Evolutionary conservation across 192 early-diverging fungal species (phyloP).

Genomic region (Podila minutissima): DNA sequence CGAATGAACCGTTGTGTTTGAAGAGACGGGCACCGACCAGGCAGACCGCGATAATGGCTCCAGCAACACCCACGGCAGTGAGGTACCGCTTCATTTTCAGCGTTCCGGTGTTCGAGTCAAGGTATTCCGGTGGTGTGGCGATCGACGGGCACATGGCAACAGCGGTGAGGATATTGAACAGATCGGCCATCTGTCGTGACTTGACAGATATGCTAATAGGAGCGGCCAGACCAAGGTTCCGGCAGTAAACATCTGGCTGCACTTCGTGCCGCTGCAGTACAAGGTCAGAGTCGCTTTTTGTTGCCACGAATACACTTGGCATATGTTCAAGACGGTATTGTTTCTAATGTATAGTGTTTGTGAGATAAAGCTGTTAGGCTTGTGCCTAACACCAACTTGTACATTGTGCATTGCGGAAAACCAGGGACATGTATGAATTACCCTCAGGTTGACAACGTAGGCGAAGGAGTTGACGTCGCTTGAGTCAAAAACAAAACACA

Average conservation of each 20-base stretch:
- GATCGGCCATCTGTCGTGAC: conserved; percentile 83
- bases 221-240: conserved; percentile 83
- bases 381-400: neutral
- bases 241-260: conserved; percentile 95
- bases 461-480: conserved; percentile 94
- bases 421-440: conserved; percentile 40
- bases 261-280: conserved; percentile 85
- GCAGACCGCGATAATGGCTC: conserved; percentile 45
- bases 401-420: neutral
- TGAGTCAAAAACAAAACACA: conserved; percentile 96
- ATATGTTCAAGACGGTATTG: conserved; percentile 86
- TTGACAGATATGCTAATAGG: conserved; percentile 93
- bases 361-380: neutral
- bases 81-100: conserved; percentile 42
- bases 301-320: conserved; percentile 93
- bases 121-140: conserved; percentile 51
- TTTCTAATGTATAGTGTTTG: conserved; percentile 53
- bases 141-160: conserved; percentile 83
- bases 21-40: conserved; percentile 50
- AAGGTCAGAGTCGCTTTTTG: conserved; percentile 92
- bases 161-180: conserved; percentile 87
- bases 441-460: conserved; percentile 85
- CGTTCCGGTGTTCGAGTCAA: conserved; percentile 38
- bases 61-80: conserved; percentile 49
- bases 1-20: conserved; percentile 29